phyloP scores from a whole-genome alignment of 495 filamentous ascomycete species.

The Antarctomyces pellizariae region DNA sequence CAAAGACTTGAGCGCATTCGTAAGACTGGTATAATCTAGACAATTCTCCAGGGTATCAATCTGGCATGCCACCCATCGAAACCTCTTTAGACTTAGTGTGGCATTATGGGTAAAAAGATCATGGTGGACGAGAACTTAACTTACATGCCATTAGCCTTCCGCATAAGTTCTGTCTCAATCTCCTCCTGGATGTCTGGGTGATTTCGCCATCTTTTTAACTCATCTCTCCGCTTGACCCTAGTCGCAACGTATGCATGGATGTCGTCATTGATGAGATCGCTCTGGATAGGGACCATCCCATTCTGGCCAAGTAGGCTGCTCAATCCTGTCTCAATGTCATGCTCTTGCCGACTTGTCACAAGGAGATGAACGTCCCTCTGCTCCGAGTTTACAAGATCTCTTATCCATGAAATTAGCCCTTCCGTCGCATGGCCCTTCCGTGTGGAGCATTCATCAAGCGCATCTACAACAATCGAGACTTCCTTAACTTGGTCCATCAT shows the following conservation, averaged over 20 bases:
- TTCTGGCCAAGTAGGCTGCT: background rate
- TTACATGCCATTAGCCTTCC: conserved; percentile 7
- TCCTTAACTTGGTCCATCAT: conserved; percentile 6
- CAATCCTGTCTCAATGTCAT: conserved; percentile 8
- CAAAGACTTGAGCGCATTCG: conserved; percentile 10
- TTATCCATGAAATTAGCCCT: background rate
- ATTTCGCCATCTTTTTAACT: conserved; percentile 6
- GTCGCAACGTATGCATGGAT: conserved; percentile 8
- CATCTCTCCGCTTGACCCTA: conserved; percentile 5
- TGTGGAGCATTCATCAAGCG: conserved; percentile 7
- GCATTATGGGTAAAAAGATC: background rate
- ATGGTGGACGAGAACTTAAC: background rate
- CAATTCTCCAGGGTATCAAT: conserved; percentile 15
- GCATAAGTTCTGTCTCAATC: conserved; percentile 5
- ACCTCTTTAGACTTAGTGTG: no score
- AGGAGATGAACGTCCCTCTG: conserved; percentile 9
- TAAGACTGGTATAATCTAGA: conserved; percentile 7
- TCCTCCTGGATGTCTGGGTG: conserved; percentile 3
- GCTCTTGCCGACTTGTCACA: conserved; percentile 12
- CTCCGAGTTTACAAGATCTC: background rate
- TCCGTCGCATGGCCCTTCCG: conserved; percentile 1
- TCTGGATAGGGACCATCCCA: conserved; percentile 4
- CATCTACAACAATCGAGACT: conserved; percentile 9
- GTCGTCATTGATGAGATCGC: conserved; percentile 6
- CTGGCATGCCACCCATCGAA: conserved; percentile 20